phyloP scores from a whole-genome alignment of 768 basidiomycete genomes.

The Leccinum broughii region DNA sequence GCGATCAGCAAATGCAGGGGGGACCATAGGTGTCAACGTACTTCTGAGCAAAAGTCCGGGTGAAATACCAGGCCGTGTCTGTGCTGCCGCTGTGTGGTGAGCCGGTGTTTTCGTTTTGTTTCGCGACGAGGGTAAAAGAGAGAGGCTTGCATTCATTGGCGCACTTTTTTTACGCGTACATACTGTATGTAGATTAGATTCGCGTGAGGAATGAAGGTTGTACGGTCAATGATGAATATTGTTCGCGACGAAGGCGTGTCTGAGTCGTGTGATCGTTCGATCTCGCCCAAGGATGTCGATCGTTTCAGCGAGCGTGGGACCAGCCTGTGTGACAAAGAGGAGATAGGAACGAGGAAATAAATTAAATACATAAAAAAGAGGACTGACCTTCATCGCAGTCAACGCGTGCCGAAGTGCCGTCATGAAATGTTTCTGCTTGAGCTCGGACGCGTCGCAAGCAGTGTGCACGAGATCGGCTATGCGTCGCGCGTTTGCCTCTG shows the following conservation, averaged over 20 bases:
- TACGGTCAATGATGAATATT: too few relatives aligned
- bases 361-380: neutral
- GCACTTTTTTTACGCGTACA: too few relatives aligned
- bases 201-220: too few relatives aligned
- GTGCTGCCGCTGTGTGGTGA: conserved; percentile 42
- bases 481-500: neutral
- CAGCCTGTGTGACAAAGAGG: conserved; percentile 32
- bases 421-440: conserved; percentile 61
- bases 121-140: too few relatives aligned
- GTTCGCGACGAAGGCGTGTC: conserved; percentile 5
- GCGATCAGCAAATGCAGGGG: too few relatives aligned
- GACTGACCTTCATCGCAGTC: conserved; percentile 78
- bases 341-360: neutral
- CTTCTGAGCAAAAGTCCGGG: too few relatives aligned
- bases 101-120: neutral
- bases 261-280: conserved; percentile 22
- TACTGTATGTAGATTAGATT: neutral
- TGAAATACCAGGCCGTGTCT: too few relatives aligned
- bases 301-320: conserved; percentile 43
- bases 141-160: too few relatives aligned
- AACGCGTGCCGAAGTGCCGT: conserved; percentile 73
- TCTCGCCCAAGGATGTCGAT: conserved; percentile 40
- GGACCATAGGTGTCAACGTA: too few relatives aligned
- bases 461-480: conserved; percentile 41
- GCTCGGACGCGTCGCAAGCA: conserved; percentile 39